Evolutionary conservation across 805 yeast genomes (phyloP).

Genomic region (Kodamaea laetipori): DNA sequence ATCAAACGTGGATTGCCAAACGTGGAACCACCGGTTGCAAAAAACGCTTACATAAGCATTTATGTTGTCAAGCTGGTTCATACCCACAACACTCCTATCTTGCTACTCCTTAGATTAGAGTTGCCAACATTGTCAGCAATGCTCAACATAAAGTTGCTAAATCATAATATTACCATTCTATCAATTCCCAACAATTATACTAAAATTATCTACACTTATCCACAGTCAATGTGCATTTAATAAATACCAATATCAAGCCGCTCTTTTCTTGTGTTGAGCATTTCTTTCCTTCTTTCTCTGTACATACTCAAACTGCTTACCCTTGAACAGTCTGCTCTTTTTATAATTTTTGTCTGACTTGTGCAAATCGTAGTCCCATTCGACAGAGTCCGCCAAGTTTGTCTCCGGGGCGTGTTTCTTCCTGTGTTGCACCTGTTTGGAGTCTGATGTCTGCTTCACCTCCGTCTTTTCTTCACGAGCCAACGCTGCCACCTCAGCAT

Average conservation of each 20-base stretch:
- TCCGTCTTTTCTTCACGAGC: slow-evolving; percentile 16
- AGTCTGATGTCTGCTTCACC: slow-evolving; percentile 6
- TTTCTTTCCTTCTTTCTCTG: slow-evolving; percentile 22
- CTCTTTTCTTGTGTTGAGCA: background rate
- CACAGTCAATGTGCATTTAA: no score
- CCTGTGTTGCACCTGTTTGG: background rate
- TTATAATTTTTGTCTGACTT: slow-evolving; percentile 24
- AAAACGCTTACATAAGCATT: no score
- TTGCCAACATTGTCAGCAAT: no score
- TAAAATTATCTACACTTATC: no score
- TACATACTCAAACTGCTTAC: slow-evolving; percentile 21
- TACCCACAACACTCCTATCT: no score
- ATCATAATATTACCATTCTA: no score
- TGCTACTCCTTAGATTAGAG: no score
- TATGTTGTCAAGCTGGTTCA: no score
- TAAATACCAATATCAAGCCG: background rate
- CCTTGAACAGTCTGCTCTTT: slow-evolving; percentile 19
- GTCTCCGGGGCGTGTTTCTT: background rate
- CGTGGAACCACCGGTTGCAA: no score
- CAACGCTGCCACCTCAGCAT: slow-evolving; percentile 46
- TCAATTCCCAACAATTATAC: no score
- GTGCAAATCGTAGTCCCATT: slow-evolving; percentile 16
- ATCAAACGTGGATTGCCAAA: no score
- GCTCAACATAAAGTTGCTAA: no score
- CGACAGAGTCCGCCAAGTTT: slow-evolving; percentile 16